Evolutionary conservation across 495 filamentous ascomycete species (phyloP), one percentile per base, ranked within the genome.

Genomic region (Xylaria sp.): DNA sequence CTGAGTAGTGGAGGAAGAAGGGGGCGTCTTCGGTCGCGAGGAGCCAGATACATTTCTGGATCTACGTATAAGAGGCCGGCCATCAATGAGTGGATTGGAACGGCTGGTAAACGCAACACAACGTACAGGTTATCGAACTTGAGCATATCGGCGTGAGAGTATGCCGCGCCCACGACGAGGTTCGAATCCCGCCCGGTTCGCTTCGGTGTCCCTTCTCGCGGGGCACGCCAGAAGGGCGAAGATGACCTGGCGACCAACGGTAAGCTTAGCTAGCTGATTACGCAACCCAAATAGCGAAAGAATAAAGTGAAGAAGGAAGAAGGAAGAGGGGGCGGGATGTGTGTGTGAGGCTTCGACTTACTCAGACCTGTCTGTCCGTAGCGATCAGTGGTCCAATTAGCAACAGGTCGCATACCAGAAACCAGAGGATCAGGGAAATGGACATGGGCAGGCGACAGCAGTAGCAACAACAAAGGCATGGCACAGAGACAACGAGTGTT

Each of bases 101-200:
- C 26, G 67, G 67, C 44, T 8, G 7, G 19, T 5, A 41, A 4
- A 65, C 71, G 53, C 14, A 50, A 14, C 31, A 59, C 5, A 57
- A 74, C 81, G 40, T 84, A 93, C 91, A 93, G 72, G 31, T 88
- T 87, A 79, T 94, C 94, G 71, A 92, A 91, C 81, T 95, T 96
- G 70, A 97, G 85, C 75, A 97, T 93, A 82, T 97, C 94, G 41
- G 94, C 92, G 82, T 99, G 97, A 46, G 96, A 98, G 80, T 99
- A 99, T 57, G 95, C 91, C 65, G 96, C 96, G 67, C 96, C 96
- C 53, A 98, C 90, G n/a, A 99, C 93, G 44, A 93, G 88, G 69
- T 87, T 91, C 33, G 88, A 82, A 66, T 95, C 93, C 78, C 88
- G 84, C 50, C 83, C 80, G 77, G 86, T 90, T 73, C 81, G 84